Percentiles rank a stretch among this genome's conserved stretches.
These are phyloP conservation scores for Aspergillus quadricinctus DNA, from an alignment of 2,329 filamentous ascomycete species.

Conservation along the genomic window DNA sequence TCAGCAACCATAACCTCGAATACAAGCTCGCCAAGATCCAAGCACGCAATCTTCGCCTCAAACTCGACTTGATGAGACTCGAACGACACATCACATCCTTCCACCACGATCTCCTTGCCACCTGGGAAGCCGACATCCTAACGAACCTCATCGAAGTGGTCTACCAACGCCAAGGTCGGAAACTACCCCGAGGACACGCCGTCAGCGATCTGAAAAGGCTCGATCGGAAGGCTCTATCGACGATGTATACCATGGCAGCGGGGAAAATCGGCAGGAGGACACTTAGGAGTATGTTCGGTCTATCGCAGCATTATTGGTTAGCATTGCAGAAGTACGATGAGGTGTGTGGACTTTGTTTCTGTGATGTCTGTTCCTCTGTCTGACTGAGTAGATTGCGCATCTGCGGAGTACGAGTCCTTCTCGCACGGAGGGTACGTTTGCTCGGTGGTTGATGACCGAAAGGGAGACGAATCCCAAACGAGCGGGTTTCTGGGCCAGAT, in stretches of 20 bases:
- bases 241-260: constrained; percentile 25
- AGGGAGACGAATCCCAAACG: constrained; percentile 18
- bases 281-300: constrained; percentile 21
- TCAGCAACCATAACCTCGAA: constrained; percentile 25
- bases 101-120: constrained; percentile 24
- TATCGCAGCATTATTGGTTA: constrained; percentile 20
- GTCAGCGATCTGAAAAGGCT: constrained; percentile 12
- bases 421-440: constrained; percentile 27
- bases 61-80: constrained; percentile 22
- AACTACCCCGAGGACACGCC: constrained; percentile 17
- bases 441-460: constrained; percentile 27
- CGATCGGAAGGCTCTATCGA: constrained; percentile 16
- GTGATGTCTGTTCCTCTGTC: background rate
- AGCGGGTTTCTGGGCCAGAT: constrained; percentile 28
- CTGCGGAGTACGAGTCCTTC: constrained; percentile 28
- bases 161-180: constrained; percentile 19
- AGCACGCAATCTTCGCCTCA: constrained; percentile 16
- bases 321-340: constrained; percentile 27
- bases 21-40: constrained; percentile 20
- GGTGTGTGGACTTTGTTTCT: constrained; percentile 14
- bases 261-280: constrained; percentile 19
- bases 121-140: constrained; percentile 33
- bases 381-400: constrained; percentile 20
- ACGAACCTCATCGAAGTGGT: constrained; percentile 33
- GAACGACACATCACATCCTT: constrained; percentile 23